A percentile compares a stretch with the other conserved stretches of the same genome.
Conservation (phyloP, 208 protist genomes). For the Entamoeba nuttalli region DNA sequence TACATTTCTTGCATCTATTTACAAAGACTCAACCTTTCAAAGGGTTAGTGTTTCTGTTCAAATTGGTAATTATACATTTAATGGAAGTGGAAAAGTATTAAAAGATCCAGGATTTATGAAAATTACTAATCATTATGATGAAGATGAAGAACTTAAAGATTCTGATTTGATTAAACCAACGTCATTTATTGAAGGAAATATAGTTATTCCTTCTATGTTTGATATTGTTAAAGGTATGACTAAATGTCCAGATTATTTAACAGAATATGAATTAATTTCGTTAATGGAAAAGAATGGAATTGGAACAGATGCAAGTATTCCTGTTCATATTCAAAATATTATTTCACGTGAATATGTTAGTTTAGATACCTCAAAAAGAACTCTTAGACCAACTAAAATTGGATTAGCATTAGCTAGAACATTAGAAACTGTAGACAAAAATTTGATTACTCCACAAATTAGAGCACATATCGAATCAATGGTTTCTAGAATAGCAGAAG, state of each 20-base stretch:
- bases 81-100: neutral
- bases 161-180: no score
- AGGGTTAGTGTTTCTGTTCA: neutral
- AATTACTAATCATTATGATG: neutral
- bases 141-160: neutral
- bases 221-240: conserved; percentile 22
- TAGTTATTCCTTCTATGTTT: neutral
- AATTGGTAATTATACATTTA: neutral
- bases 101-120: neutral
- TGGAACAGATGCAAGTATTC: conserved; percentile 53
- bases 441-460: conserved; percentile 69
- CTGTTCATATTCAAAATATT: conserved; percentile 51
- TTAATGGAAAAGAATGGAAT: conserved; percentile 52
- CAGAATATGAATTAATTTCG: conserved; percentile 45
- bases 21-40: neutral
- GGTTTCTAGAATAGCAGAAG: conserved; percentile 68
- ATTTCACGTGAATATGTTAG: conserved; percentile 37
- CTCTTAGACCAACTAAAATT: conserved; percentile 67
- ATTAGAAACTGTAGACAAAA: conserved; percentile 68
- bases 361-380: conserved; percentile 7
- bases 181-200: neutral
- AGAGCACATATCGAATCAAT: conserved; percentile 69
- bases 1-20: conserved; percentile 44
- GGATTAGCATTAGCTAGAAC: conserved; percentile 70
- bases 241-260: conserved; percentile 34